Evolutionary conservation across 441 rosid species (phyloP).

Genomic region (Melastoma candidum): DNA sequence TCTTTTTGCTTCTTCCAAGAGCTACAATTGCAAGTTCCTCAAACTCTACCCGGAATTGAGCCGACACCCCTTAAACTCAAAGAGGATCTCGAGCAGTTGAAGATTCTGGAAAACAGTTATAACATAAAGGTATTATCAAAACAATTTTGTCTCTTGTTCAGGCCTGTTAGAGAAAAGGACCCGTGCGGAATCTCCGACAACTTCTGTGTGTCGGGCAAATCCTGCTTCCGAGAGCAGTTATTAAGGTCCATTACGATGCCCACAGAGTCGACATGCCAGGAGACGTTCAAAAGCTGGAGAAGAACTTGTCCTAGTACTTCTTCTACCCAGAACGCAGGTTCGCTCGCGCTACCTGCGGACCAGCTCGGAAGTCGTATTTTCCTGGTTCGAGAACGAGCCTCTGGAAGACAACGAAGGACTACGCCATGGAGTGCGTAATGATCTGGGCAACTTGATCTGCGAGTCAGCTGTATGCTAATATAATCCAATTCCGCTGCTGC

Average conservation of each 20-base stretch:
- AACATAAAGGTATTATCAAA: slow-evolving; percentile 68
- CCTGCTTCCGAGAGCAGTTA: slow-evolving; percentile 36
- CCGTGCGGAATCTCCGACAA: too few relatives aligned
- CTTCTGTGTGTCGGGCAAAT: neutral
- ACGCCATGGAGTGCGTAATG: too few relatives aligned
- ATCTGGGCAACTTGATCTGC: too few relatives aligned
- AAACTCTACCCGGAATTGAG: slow-evolving; percentile 66
- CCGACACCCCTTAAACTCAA: slow-evolving; percentile 82
- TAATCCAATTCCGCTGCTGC: too few relatives aligned
- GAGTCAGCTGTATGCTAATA: too few relatives aligned
- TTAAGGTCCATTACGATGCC: slow-evolving; percentile 80
- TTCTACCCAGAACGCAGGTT: too few relatives aligned
- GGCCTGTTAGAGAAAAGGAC: too few relatives aligned
- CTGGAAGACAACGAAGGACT: too few relatives aligned
- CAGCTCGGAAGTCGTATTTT: too few relatives aligned
- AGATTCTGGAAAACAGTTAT: slow-evolving; percentile 92
- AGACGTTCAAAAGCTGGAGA: slow-evolving; percentile 51
- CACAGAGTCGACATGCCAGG: slow-evolving; percentile 81
- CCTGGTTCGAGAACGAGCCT: too few relatives aligned
- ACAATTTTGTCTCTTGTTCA: too few relatives aligned
- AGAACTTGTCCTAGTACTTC: slow-evolving; percentile 17
- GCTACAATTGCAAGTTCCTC: slow-evolving; percentile 76
- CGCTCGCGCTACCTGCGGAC: too few relatives aligned
- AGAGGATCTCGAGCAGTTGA: slow-evolving; percentile 95
- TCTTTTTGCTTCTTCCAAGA: slow-evolving; percentile 29